These are phyloP conservation scores for Amylocystis lapponica DNA, from an alignment of 768 basidiomycete genomes.

Conservation along the genomic window DNA sequence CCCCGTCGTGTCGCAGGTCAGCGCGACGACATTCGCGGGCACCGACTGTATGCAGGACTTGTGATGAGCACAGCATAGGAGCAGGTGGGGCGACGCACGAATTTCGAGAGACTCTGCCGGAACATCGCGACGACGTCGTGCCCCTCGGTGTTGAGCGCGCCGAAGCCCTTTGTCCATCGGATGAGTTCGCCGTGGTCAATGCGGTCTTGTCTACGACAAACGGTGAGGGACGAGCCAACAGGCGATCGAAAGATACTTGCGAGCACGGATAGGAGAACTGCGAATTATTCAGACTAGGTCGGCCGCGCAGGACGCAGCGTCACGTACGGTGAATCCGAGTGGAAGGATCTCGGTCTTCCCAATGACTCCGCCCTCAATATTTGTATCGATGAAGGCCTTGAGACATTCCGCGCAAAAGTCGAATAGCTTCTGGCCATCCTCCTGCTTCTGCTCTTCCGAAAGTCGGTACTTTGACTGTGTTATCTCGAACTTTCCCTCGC, in stretches of 20 bases:
- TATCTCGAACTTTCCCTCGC: constrained; percentile 94
- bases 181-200: constrained; percentile 95
- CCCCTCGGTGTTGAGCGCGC: constrained; percentile 86
- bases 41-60: constrained; percentile 48
- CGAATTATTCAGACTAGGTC: background rate
- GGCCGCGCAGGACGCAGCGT: background rate
- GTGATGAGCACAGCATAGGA: constrained; percentile 1
- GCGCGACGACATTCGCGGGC: constrained; percentile 76
- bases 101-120: constrained; percentile 68
- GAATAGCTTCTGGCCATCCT: constrained; percentile 91
- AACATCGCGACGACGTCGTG: constrained; percentile 94
- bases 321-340: constrained; percentile 89
- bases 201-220: constrained; percentile 62
- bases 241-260: constrained; percentile 39
- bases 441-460: constrained; percentile 96
- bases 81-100: constrained; percentile 40
- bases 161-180: constrained; percentile 99
- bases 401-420: constrained; percentile 97
- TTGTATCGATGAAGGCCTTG: constrained; percentile 80
- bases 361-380: constrained; percentile 47
- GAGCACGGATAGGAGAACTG: constrained; percentile 94
- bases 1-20: constrained; percentile 98
- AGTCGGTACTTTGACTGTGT: constrained; percentile 97
- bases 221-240: constrained; percentile 1
- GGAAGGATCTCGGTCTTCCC: constrained; percentile 59